A percentile compares a stretch with the other conserved stretches of the same genome.
phyloP scores from a whole-genome alignment of 2,329 filamentous ascomycete species.

The Colletotrichum ledebouriae region DNA sequence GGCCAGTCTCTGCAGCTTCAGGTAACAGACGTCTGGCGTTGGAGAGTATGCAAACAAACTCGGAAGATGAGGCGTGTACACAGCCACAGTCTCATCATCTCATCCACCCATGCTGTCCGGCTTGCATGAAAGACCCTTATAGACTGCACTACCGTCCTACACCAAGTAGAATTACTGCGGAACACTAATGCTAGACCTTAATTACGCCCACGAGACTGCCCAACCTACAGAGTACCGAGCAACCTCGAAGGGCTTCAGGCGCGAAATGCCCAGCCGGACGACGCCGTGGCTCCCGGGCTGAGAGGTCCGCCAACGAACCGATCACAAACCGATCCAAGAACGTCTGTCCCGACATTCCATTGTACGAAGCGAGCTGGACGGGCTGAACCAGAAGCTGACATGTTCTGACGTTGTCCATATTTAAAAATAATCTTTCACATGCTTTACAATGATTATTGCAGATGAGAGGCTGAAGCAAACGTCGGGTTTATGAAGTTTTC shows the following conservation, averaged over 20 bases:
- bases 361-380: not conserved
- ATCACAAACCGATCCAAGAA: conserved; percentile 2
- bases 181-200: conserved; percentile 10
- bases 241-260: conserved; percentile 3
- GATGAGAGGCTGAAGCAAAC: conserved; percentile 11
- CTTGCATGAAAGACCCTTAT: conserved; percentile 8
- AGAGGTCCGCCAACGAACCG: conserved; percentile 34
- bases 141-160: not conserved
- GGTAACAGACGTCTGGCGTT: not conserved
- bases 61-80: conserved; percentile 23
- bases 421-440: conserved; percentile 15
- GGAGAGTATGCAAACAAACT: conserved; percentile 2
- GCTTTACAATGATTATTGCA: not conserved
- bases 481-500: conserved; percentile 2
- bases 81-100: conserved; percentile 8
- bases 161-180: no score
- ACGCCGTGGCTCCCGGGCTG: conserved; percentile 31
- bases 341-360: conserved; percentile 1
- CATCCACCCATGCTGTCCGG: not conserved
- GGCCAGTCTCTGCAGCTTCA: not conserved
- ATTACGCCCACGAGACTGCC: conserved; percentile 21
- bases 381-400: conserved; percentile 24
- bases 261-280: conserved; percentile 27
- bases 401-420: not conserved
- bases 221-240: not conserved